Conservation (phyloP, 1,139 yeast species). For the Sugiyamaella novakii region DNA sequence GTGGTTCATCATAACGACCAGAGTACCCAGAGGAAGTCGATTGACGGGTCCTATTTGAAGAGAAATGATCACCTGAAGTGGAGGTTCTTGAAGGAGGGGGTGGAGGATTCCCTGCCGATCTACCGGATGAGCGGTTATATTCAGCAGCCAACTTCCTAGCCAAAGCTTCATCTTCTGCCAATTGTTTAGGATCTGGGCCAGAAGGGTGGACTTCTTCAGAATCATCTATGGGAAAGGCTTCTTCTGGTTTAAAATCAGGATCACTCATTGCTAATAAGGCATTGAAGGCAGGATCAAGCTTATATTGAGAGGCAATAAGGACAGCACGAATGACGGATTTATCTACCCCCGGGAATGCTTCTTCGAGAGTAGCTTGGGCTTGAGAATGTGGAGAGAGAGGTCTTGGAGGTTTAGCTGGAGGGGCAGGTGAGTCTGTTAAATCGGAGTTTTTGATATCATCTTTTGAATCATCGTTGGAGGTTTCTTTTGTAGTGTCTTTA, state of each 20-base stretch:
- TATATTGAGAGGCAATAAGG: slow-evolving; percentile 80
- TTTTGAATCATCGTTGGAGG: slow-evolving; percentile 4
- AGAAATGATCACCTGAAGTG: slow-evolving; percentile 8
- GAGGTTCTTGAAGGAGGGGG: slow-evolving; percentile 10
- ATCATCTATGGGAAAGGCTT: slow-evolving; percentile 19
- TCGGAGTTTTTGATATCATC: no score
- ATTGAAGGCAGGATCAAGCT: slow-evolving; percentile 81
- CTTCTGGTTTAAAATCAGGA: slow-evolving; percentile 68
- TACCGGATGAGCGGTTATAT: slow-evolving; percentile 39
- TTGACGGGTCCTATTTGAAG: slow-evolving; percentile 24
- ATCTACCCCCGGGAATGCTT: slow-evolving; percentile 81
- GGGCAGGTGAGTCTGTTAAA: no score
- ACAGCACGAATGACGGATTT: slow-evolving; percentile 73
- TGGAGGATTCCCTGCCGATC: slow-evolving; percentile 5
- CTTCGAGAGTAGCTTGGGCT: slow-evolving; percentile 57
- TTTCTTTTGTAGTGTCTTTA: slow-evolving; percentile 6
- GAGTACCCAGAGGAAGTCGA: slow-evolving; percentile 28
- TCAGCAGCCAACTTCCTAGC: slow-evolving; percentile 81
- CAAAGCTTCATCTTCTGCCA: slow-evolving; percentile 76
- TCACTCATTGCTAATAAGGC: slow-evolving; percentile 82
- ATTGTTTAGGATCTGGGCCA: slow-evolving; percentile 42
- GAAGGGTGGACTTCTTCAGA: slow-evolving; percentile 18
- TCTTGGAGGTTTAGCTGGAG: slow-evolving; percentile 76
- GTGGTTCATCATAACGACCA: slow-evolving; percentile 35
- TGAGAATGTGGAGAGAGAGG: slow-evolving; percentile 61